Percentiles rank a stretch among this genome's conserved stretches.
phyloP scores from a whole-genome alignment of 73 alveolate genomes.

The Durusdinium trenchii region DNA sequence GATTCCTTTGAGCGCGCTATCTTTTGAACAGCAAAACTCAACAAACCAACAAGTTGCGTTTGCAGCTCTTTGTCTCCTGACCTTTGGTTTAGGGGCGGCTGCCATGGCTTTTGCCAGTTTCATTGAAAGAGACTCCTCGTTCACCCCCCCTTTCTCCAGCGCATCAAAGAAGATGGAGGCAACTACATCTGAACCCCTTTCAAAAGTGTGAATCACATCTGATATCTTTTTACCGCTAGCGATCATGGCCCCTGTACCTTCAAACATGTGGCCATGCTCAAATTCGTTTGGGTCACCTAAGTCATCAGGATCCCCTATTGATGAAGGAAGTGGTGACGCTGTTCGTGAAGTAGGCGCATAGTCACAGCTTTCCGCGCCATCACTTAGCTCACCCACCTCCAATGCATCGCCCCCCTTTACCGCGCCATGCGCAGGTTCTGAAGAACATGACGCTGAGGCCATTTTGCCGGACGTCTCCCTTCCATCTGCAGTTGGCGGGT shows the following conservation, averaged over 20 bases:
- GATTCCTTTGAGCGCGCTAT: not conserved
- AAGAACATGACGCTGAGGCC: no score
- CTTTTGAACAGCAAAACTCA: not conserved
- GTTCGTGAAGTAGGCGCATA: no score
- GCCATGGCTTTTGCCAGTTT: not conserved
- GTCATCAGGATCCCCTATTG: no score
- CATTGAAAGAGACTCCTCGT: not conserved
- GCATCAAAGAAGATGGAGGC: not conserved
- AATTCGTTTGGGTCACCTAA: not conserved
- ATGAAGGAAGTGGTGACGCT: no score
- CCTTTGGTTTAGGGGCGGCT: no score
- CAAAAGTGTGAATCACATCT: no score
- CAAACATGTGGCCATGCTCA: not conserved
- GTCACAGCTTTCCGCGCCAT: no score
- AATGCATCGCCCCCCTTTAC: no score
- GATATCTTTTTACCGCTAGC: not conserved
- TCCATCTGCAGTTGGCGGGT: no score
- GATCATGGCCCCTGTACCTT: not conserved
- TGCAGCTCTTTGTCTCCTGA: not conserved
- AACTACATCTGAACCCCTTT: not conserved
- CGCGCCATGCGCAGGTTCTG: no score
- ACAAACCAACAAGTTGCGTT: not conserved
- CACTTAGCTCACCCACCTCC: no score
- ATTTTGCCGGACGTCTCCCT: no score
- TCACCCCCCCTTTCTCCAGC: not conserved